Percentiles rank a stretch among this genome's conserved stretches.
Evolutionary conservation across 768 basidiomycete genomes (phyloP).

Genomic region (Arthromyces matolae): DNA sequence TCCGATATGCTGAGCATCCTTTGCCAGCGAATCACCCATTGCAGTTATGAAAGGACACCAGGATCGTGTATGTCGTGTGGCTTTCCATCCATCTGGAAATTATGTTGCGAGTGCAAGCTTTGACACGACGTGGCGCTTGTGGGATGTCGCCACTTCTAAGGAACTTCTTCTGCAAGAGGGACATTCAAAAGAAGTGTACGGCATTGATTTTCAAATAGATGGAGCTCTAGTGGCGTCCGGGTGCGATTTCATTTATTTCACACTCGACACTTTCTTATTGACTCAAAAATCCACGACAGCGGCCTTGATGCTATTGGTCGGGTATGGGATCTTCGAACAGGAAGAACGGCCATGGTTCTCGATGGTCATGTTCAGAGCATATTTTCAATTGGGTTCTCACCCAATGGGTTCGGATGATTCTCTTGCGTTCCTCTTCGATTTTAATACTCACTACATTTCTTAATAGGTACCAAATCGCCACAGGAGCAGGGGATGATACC

Average conservation of each 20-base stretch:
- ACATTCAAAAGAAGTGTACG: constrained; percentile 94
- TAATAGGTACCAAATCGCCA: constrained; percentile 90
- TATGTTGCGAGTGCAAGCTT: constrained; percentile 95
- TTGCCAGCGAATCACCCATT: constrained; percentile 75
- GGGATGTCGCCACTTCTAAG: constrained; percentile 83
- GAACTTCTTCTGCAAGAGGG: constrained; percentile 93
- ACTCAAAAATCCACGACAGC: constrained; percentile 36
- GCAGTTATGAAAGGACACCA: constrained; percentile 85
- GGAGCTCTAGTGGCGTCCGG: constrained; percentile 92
- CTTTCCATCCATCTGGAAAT: constrained; percentile 93
- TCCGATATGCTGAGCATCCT: neutral
- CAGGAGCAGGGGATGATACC: constrained; percentile 95
- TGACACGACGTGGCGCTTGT: constrained; percentile 95
- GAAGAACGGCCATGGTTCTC: constrained; percentile 94
- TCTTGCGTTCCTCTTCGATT: constrained; percentile 2
- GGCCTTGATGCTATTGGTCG: constrained; percentile 96
- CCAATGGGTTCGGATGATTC: constrained; percentile 75
- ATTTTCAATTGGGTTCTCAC: constrained; percentile 87
- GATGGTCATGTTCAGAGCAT: constrained; percentile 96
- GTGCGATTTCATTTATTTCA: constrained; percentile 42
- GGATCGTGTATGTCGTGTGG: constrained; percentile 88
- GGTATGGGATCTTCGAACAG: constrained; percentile 95
- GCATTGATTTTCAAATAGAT: constrained; percentile 94
- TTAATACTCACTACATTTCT: constrained; percentile 10
- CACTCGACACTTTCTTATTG: neutral